Conservation (phyloP, 768 basidiomycete genomes). For the Kwoniella sp. region DNA sequence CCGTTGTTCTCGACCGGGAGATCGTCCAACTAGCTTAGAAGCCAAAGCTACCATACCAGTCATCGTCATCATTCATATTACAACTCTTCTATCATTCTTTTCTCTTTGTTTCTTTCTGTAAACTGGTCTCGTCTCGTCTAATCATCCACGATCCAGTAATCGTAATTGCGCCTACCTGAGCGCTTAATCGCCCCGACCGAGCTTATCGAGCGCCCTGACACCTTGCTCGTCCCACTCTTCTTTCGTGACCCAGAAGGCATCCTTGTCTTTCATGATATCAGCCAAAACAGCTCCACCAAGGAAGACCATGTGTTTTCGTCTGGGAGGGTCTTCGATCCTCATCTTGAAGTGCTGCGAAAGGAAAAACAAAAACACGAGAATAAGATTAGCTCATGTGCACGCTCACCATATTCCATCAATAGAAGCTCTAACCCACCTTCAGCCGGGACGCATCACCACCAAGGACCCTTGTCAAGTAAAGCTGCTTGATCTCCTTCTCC, state of each 20-base stretch:
- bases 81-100: no score
- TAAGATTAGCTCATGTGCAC: no score
- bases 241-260: slow-evolving; percentile 92
- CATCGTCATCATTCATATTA: no score
- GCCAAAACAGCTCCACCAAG: slow-evolving; percentile 97
- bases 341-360: slow-evolving; percentile 93
- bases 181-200: slow-evolving; percentile 66
- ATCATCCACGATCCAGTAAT: no score
- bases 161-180: no score
- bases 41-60: no score
- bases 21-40: no score
- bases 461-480: slow-evolving; percentile 90
- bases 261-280: slow-evolving; percentile 94
- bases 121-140: no score
- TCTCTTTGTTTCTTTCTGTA: no score
- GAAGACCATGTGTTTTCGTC: slow-evolving; percentile 99
- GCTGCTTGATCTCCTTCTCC: slow-evolving; percentile 99
- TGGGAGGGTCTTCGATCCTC: slow-evolving; percentile 94
- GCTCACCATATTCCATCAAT: no score
- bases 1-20: no score
- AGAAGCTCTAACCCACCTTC: slow-evolving; percentile 77
- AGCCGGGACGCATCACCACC: slow-evolving; percentile 77
- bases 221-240: slow-evolving; percentile 97
- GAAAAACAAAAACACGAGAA: no score
- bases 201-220: slow-evolving; percentile 74